A percentile compares a stretch with the other conserved stretches of the same genome.
Conservation (phyloP, 1,284 basidiomycete species). For the Mycena sp. region DNA sequence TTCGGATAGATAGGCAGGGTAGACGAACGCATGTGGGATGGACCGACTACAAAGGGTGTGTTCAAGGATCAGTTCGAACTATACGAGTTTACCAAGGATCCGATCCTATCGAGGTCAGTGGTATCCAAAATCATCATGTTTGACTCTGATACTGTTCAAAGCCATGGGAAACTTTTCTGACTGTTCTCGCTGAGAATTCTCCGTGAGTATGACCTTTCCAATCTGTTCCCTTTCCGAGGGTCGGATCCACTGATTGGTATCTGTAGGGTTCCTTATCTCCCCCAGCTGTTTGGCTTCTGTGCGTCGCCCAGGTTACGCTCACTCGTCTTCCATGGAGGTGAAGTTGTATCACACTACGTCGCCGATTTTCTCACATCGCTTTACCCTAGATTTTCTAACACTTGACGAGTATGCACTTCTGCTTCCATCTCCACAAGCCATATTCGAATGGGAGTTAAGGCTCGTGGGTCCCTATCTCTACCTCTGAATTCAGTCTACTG, state of each 20-base stretch:
- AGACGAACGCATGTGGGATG: background rate
- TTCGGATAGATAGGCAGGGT: background rate
- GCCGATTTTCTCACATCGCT: background rate
- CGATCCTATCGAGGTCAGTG: background rate
- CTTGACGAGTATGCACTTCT: background rate
- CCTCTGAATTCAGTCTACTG: too few relatives aligned
- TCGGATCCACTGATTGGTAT: too few relatives aligned
- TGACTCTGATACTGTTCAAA: too few relatives aligned
- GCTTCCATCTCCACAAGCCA: background rate
- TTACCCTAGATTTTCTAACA: background rate
- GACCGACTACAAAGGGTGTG: slow-evolving; percentile 10
- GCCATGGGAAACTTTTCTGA: slow-evolving; percentile 7
- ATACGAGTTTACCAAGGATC: slow-evolving; percentile 7
- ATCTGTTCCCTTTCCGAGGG: too few relatives aligned
- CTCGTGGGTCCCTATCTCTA: background rate
- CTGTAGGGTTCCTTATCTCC: background rate
- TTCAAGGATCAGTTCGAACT: slow-evolving; percentile 2
- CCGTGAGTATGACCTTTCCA: too few relatives aligned
- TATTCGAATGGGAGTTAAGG: slow-evolving; percentile 3
- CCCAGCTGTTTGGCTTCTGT: slow-evolving; percentile 14
- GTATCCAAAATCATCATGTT: too few relatives aligned
- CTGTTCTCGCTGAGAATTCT: slow-evolving; percentile 4
- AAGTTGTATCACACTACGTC: too few relatives aligned
- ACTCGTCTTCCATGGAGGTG: slow-evolving; percentile 19
- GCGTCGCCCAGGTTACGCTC: background rate